Percentiles rank a stretch among this genome's conserved stretches.
These are phyloP conservation scores for Gamarada debralockiae DNA, from an alignment of 495 filamentous ascomycete genomes.

Conservation along the genomic window DNA sequence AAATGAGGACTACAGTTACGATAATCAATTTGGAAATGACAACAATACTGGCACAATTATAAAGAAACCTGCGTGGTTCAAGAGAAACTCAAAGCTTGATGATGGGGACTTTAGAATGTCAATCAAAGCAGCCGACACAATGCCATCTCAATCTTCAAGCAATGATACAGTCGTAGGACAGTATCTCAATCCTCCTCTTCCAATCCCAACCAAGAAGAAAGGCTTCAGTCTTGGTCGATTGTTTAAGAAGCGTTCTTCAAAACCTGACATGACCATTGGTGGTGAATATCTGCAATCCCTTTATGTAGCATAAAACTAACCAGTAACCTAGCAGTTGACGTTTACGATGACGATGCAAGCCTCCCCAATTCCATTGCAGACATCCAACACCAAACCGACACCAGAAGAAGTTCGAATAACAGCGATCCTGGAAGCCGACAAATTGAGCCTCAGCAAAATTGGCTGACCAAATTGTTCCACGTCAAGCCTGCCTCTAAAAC, in stretches of 20 bases:
- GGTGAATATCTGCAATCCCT: conserved; percentile 19
- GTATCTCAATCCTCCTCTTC: neutral
- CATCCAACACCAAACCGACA: neutral
- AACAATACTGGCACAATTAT: conserved; percentile 24
- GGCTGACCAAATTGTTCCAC: conserved; percentile 82
- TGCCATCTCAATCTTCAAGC: conserved; percentile 11
- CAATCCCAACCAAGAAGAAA: conserved; percentile 36
- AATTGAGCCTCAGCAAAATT: conserved; percentile 65
- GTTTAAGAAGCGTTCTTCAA: conserved; percentile 39
- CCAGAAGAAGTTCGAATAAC: neutral
- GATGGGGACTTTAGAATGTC: conserved; percentile 12
- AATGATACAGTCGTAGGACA: conserved; percentile 14
- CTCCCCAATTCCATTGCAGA: conserved; percentile 9
- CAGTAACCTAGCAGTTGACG: conserved; percentile 7
- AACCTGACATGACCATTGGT: conserved; percentile 20
- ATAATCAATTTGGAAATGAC: conserved; percentile 9
- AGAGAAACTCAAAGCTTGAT: conserved; percentile 44
- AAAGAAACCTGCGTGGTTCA: conserved; percentile 66
- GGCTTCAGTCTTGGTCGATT: conserved; percentile 37
- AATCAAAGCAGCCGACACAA: neutral
- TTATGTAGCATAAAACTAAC: conserved; percentile 4
- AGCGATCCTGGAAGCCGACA: conserved; percentile 30
- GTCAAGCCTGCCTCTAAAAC: conserved; percentile 76
- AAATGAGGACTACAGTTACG: conserved; percentile 21
- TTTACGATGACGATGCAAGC: conserved; percentile 15